Evolutionary conservation across 2,329 filamentous ascomycete species (phyloP).

Genomic region (Aspergillus aculeatus): DNA sequence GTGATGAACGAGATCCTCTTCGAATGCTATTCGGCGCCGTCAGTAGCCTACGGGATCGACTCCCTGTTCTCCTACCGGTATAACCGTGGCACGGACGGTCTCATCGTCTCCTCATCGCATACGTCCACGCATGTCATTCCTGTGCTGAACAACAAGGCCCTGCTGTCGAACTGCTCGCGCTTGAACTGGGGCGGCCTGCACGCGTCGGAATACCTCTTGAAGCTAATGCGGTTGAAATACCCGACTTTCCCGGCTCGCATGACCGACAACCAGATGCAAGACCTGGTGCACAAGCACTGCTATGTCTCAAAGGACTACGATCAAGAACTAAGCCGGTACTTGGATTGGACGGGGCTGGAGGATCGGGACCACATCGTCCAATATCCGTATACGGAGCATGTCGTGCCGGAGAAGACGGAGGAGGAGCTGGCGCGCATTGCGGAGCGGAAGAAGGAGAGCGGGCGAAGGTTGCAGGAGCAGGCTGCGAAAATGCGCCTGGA

Average conservation of each 20-base stretch:
- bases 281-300: conserved; percentile 83
- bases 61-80: conserved; percentile 93
- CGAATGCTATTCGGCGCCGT: conserved; percentile 89
- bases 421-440: conserved; percentile 88
- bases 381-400: conserved; percentile 88
- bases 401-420: conserved; percentile 86
- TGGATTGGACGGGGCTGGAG: conserved; percentile 91
- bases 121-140: conserved; percentile 95
- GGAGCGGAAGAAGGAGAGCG: conserved; percentile 93
- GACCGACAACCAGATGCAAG: conserved; percentile 80
- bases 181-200: conserved; percentile 95
- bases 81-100: conserved; percentile 81
- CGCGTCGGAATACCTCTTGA: conserved; percentile 84
- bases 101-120: conserved; percentile 89
- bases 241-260: conserved; percentile 84
- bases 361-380: conserved; percentile 87
- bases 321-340: conserved; percentile 68
- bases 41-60: conserved; percentile 90
- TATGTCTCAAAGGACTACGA: conserved; percentile 86
- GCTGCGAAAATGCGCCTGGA: conserved; percentile 96
- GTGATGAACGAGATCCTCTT: conserved; percentile 98
- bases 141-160: conserved; percentile 79
- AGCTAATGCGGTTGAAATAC: conserved; percentile 88
- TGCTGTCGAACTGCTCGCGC: conserved; percentile 80
- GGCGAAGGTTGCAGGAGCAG: conserved; percentile 86